These are phyloP conservation scores for Neobulgaria alba DNA, from an alignment of 2,329 filamentous ascomycete genomes.

Conservation along the genomic window DNA sequence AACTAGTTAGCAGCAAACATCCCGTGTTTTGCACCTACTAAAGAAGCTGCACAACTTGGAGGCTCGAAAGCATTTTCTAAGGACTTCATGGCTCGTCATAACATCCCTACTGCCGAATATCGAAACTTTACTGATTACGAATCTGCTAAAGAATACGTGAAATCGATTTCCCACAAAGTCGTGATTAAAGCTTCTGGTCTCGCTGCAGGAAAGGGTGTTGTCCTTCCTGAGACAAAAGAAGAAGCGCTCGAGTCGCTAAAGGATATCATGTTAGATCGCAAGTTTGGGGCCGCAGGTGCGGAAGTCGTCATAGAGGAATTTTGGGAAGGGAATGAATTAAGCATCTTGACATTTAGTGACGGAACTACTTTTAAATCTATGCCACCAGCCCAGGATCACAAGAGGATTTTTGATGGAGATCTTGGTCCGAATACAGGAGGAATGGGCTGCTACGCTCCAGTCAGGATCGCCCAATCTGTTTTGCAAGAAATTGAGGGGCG, in stretches of 20 bases:
- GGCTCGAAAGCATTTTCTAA: slow-evolving; percentile 95
- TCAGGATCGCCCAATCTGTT: slow-evolving; percentile 56
- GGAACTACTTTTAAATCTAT: slow-evolving; percentile 76
- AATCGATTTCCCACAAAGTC: slow-evolving; percentile 74
- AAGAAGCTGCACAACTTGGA: slow-evolving; percentile 76
- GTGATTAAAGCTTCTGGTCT: slow-evolving; percentile 35
- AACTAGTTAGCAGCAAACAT: slow-evolving; percentile 44
- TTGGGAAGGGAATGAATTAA: slow-evolving; percentile 82
- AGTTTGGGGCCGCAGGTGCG: slow-evolving; percentile 75
- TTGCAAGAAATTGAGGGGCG: slow-evolving; percentile 66
- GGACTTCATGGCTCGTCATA: slow-evolving; percentile 85
- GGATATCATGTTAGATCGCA: slow-evolving; percentile 81
- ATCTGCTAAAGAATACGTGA: slow-evolving; percentile 57
- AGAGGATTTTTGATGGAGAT: slow-evolving; percentile 86
- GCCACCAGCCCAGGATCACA: slow-evolving; percentile 92
- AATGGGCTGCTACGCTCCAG: slow-evolving; percentile 97
- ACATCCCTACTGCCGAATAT: slow-evolving; percentile 84
- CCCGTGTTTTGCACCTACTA: slow-evolving; percentile 73
- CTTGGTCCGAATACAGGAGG: slow-evolving; percentile 89
- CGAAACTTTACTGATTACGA: slow-evolving; percentile 74
- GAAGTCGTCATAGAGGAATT: slow-evolving; percentile 96
- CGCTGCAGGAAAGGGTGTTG: background rate
- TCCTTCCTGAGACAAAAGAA: slow-evolving; percentile 30
- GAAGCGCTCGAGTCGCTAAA: slow-evolving; percentile 75
- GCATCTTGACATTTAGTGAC: slow-evolving; percentile 84